A percentile compares a stretch with the other conserved stretches of the same genome.
phyloP scores from a whole-genome alignment of 495 filamentous ascomycete species.

The Penicillium ochrochloron region DNA sequence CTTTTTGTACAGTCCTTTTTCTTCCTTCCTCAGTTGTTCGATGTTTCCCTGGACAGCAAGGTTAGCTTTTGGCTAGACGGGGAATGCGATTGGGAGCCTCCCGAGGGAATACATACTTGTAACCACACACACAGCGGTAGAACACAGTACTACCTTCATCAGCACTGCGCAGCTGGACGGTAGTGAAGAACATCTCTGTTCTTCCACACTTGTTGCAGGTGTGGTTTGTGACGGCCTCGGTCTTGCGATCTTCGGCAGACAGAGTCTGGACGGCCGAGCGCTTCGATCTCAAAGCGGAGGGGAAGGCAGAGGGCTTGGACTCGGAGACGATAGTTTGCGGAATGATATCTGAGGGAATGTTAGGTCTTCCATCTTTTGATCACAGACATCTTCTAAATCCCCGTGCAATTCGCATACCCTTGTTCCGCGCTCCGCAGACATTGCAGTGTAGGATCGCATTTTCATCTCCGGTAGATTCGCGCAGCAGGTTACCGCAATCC shows the following conservation, averaged over 20 bases:
- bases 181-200: constrained; percentile 81
- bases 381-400: neutral
- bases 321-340: constrained; percentile 80
- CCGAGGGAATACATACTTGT: constrained; percentile 64
- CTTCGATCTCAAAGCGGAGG: constrained; percentile 82
- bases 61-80: constrained; percentile 24
- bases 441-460: constrained; percentile 79
- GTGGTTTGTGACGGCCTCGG: constrained; percentile 69
- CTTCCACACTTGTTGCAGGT: constrained; percentile 81
- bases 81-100: neutral
- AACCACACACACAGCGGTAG: constrained; percentile 82
- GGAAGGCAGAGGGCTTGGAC: constrained; percentile 85
- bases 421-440: constrained; percentile 82
- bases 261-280: constrained; percentile 83
- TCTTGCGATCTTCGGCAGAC: constrained; percentile 76
- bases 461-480: constrained; percentile 72
- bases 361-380: neutral
- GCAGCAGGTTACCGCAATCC: constrained; percentile 89
- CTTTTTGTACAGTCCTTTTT: constrained; percentile 30
- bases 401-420: constrained; percentile 57
- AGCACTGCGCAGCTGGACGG: constrained; percentile 85
- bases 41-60: constrained; percentile 41
- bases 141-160: constrained; percentile 95
- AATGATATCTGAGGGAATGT: constrained; percentile 64
- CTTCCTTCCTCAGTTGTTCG: constrained; percentile 42